Conservation (phyloP, 495 filamentous ascomycete species). For the Penicillium manginii region DNA sequence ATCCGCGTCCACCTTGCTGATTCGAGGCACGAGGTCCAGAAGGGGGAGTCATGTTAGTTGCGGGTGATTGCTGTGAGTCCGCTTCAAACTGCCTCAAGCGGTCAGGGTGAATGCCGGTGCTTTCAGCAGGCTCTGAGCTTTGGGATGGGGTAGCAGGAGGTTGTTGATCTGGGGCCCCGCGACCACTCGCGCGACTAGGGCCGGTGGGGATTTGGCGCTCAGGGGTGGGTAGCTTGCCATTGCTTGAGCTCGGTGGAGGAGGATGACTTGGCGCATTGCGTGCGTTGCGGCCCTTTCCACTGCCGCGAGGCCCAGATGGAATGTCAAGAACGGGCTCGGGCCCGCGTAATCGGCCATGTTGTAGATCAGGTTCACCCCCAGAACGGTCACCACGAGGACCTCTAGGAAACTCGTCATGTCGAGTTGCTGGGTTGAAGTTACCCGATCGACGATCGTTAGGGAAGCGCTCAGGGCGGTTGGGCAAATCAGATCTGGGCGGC, state of each 20-base stretch:
- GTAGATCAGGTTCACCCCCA: conserved; percentile 47
- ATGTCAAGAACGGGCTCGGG: conserved; percentile 60
- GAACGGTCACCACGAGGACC: conserved; percentile 45
- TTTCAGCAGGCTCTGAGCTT: conserved; percentile 31
- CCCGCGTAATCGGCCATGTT: conserved; percentile 57
- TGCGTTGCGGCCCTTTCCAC: conserved; percentile 19
- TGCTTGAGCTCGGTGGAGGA: conserved; percentile 23
- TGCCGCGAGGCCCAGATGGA: conserved; percentile 71
- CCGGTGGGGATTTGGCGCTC: conserved; percentile 46
- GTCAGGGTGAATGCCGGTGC: conserved; percentile 54
- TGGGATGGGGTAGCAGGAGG: conserved; percentile 29
- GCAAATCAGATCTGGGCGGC: conserved; percentile 37
- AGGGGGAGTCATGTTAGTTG: conserved; percentile 35
- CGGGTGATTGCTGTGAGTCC: conserved; percentile 25
- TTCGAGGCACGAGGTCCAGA: conserved; percentile 42
- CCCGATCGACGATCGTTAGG: conserved; percentile 39
- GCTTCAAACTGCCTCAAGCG: conserved; percentile 39
- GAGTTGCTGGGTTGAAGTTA: conserved; percentile 25
- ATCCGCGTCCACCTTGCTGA: conserved; percentile 35
- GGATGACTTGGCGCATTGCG: conserved; percentile 37
- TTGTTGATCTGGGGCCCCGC: conserved; percentile 32
- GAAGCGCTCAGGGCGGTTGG: conserved; percentile 45
- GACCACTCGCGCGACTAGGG: conserved; percentile 39
- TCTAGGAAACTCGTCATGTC: conserved; percentile 41
- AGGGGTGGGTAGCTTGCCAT: conserved; percentile 25